Base-by-base conservation (phyloP, 305 asterid genomes). In the Fraxinus nigra region DNA sequence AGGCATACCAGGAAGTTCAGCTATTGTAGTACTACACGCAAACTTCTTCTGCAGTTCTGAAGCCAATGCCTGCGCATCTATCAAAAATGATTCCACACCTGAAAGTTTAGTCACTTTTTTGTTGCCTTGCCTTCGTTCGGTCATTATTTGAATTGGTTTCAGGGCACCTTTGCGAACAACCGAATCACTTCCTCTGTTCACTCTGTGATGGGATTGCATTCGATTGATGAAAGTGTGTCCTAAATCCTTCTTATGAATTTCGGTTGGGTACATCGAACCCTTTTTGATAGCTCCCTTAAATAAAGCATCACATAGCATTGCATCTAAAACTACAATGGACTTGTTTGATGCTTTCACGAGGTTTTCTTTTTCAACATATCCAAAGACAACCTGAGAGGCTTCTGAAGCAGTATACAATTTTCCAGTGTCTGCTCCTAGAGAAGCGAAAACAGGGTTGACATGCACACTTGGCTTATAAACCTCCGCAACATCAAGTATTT, bases 1-100 rank as follows among this genome's bases (percentile, higher is more conserved):
- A 78, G 76, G 72, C 92, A 78, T 83, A 95, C 99, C 99, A 54
- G 98, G 98, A 78, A 95, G 97, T 85, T 94, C 99, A 20, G 97
- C 89, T 76, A 91, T 89, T 10, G 98, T 89, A 51, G 98, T 92
- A 87, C 99, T 94, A 85, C 98, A 92, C 78, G 99, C 99, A 88
- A 90, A 95, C 88, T 93, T 94, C 92, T 94, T 95, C 93, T 95
- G 99, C 84, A 94, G 87, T 94, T 94, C 99, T 16, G 99, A 92
- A 76, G 98, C 95, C 91, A 95, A 87, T 30, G 91, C 87, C 89
- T 94, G 97, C 0, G 91, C 84, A 80, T 95, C 99, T 74, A 95
- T 86, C 89, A 95, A 84, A 88, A 91, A 95, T 18, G 95, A 91
- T 85, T 95, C 99, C 70, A 94, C 28, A 56, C 99, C 99, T n/a